A percentile compares a stretch with the other conserved stretches of the same genome.
Evolutionary conservation across 805 yeast genomes (phyloP).

Genomic region (Grigorovia humatica): DNA sequence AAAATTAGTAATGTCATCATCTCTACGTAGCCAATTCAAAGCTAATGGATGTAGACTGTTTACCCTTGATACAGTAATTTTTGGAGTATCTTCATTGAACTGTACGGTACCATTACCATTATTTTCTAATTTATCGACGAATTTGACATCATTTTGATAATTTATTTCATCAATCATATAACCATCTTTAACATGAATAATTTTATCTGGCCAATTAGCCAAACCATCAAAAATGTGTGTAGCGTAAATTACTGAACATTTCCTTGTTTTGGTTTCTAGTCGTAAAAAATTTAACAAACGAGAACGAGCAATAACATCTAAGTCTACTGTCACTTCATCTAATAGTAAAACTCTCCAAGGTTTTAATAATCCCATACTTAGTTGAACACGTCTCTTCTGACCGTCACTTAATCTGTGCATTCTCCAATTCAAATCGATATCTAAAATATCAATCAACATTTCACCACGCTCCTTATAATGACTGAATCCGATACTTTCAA

Average conservation of each 20-base stretch:
- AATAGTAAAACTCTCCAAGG: slow-evolving; percentile 85
- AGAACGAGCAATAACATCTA: slow-evolving; percentile 84
- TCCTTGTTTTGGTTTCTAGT: slow-evolving; percentile 59
- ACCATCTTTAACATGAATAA: slow-evolving; percentile 72
- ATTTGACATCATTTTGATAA: slow-evolving; percentile 28
- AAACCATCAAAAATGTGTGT: slow-evolving; percentile 96
- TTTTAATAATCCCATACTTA: slow-evolving; percentile 82
- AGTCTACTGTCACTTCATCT: slow-evolving; percentile 94
- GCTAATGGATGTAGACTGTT: slow-evolving; percentile 65
- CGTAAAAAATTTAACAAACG: slow-evolving; percentile 60
- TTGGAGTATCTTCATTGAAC: slow-evolving; percentile 3
- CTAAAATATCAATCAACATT: slow-evolving; percentile 61
- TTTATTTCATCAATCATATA: slow-evolving; percentile 31
- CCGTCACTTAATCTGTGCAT: slow-evolving; percentile 93
- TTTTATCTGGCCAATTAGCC: slow-evolving; percentile 78
- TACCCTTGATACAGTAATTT: slow-evolving; percentile 22
- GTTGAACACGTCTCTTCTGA: slow-evolving; percentile 86
- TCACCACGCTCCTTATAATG: slow-evolving; percentile 69
- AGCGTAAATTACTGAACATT: slow-evolving; percentile 78
- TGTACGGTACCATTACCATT: slow-evolving; percentile 17
- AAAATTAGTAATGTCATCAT: slow-evolving; percentile 7
- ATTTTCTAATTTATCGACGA: slow-evolving; percentile 10
- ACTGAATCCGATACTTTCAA: slow-evolving; percentile 77
- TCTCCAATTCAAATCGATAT: slow-evolving; percentile 81
- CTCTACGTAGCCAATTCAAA: slow-evolving; percentile 44